Evolutionary conservation across 2,329 filamentous ascomycete genomes (phyloP).

Genomic region (Juglanconis juglandina): DNA sequence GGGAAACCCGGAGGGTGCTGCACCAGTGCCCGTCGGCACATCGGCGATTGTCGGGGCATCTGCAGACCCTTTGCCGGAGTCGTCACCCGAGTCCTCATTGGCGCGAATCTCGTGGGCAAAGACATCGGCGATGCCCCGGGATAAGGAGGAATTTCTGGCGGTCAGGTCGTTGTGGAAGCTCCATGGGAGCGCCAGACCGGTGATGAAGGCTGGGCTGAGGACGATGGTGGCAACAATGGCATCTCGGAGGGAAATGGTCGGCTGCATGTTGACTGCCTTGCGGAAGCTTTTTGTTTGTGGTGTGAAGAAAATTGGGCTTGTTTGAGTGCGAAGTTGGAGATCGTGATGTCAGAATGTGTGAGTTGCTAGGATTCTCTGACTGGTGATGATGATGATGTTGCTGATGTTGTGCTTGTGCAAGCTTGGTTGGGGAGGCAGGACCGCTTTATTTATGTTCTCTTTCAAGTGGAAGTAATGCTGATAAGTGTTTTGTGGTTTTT

Average conservation of each 20-base stretch:
- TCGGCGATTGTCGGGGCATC: too few relatives aligned
- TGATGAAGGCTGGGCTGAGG: slow-evolving; percentile 11
- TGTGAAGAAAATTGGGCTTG: too few relatives aligned
- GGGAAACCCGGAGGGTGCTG: too few relatives aligned
- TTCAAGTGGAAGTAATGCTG: neutral
- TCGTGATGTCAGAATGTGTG: neutral
- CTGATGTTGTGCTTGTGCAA: neutral
- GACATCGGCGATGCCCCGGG: neutral
- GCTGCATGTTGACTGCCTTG: slow-evolving; percentile 5
- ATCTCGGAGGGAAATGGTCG: neutral
- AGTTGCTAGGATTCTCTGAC: too few relatives aligned
- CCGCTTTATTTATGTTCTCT: neutral
- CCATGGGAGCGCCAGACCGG: slow-evolving; percentile 6
- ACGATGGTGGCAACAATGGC: slow-evolving; percentile 9
- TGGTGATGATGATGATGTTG: neutral
- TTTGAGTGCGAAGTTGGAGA: neutral
- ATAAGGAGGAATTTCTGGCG: neutral
- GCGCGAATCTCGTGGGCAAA: neutral
- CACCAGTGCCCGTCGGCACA: too few relatives aligned
- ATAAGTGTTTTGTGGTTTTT: too few relatives aligned
- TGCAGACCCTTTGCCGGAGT: neutral
- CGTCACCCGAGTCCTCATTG: neutral
- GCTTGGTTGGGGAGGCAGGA: neutral
- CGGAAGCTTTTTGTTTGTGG: neutral
- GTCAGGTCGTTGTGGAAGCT: neutral